phyloP scores from a whole-genome alignment of 768 basidiomycete genomes.

The Leccinellum rugosiceps region DNA sequence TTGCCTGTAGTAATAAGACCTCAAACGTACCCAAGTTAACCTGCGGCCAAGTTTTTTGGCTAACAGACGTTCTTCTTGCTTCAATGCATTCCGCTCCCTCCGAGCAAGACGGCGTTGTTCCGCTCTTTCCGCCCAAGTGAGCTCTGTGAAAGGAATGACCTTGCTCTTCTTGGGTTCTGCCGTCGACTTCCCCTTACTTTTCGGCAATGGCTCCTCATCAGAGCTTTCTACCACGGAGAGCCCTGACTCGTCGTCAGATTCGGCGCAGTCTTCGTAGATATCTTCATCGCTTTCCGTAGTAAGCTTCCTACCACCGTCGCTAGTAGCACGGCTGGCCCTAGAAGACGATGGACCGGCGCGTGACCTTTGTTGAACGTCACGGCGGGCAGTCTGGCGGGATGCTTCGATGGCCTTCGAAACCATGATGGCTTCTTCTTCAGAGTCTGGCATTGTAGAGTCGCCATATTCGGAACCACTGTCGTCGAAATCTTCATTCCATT shows the following conservation, averaged over 20 bases:
- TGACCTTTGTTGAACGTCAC: constrained; percentile 26
- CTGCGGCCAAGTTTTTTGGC: constrained; percentile 62
- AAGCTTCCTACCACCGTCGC: constrained; percentile 18
- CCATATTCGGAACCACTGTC: constrained; percentile 60
- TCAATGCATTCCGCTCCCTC: constrained; percentile 29
- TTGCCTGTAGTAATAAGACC: constrained; percentile 6
- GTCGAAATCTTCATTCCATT: constrained; percentile 47
- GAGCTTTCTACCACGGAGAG: constrained; percentile 4
- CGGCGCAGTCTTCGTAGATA: neutral
- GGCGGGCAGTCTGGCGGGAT: constrained; percentile 44
- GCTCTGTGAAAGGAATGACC: neutral
- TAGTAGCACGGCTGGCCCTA: constrained; percentile 42
- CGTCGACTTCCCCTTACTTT: constrained; percentile 35
- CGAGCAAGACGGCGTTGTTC: constrained; percentile 17
- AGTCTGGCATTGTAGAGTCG: constrained; percentile 28
- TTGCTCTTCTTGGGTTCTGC: constrained; percentile 21
- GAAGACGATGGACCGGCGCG: constrained; percentile 33
- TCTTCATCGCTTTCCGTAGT: constrained; percentile 13
- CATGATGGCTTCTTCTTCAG: constrained; percentile 41
- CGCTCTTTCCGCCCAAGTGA: constrained; percentile 8
- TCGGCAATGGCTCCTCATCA: constrained; percentile 17
- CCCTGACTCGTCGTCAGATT: constrained; percentile 10
- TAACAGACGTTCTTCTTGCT: constrained; percentile 49
- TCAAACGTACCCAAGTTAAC: constrained; percentile 59
- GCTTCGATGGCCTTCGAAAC: constrained; percentile 52